Evolutionary conservation across 768 basidiomycete species (phyloP), one percentile per base, ranked within the genome.

Genomic region (Suillus plorans): DNA sequence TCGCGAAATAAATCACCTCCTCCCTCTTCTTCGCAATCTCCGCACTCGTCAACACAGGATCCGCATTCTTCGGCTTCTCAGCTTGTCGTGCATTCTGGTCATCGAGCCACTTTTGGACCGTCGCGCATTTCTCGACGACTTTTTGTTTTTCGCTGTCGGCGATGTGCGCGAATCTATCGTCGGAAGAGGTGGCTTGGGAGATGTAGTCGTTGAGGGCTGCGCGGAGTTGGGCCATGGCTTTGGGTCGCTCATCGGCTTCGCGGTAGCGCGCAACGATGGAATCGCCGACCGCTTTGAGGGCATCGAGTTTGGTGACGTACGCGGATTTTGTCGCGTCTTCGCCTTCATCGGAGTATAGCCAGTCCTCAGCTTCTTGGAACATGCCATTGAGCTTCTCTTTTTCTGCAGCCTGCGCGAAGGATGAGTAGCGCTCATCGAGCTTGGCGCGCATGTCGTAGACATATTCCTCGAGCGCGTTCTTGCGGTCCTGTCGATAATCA

Each of bases 401-500:
- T 80, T 99, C 97, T 14, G 80, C 76, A 0, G 87, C 58, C 72
- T 90, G 84, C 61, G 91, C 91, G 77, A 82, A 99, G 14, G 86
- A 57, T 20, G 89, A 88, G 72, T 92, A 97, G 60, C 91, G 87
- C 56, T 90, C 92, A 44, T 98, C 96, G 66, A 99, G 86, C 81
- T 97, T 97, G 78, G 86, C 82, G 45, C 95, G 92, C 72, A 85
- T 95, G 77, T 99, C 97, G 80, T 98, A 98, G 64, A 99, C 91
- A 81, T 97, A 98, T 80, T 99, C 97, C 80, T 99, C 97, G 16
- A 99, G 88, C 5, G 96, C 95, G 75, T 99, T 99, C 82, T 98
- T 99, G 78, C 93, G 89, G 78, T 99, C 93, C 94, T 97, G 18
- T 39, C 4, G 63, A 28, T 10, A 42, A 6, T 47, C n/a, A 53